Conservation (phyloP, 257 asterid genomes). For the Solanum paucissectum region DNA sequence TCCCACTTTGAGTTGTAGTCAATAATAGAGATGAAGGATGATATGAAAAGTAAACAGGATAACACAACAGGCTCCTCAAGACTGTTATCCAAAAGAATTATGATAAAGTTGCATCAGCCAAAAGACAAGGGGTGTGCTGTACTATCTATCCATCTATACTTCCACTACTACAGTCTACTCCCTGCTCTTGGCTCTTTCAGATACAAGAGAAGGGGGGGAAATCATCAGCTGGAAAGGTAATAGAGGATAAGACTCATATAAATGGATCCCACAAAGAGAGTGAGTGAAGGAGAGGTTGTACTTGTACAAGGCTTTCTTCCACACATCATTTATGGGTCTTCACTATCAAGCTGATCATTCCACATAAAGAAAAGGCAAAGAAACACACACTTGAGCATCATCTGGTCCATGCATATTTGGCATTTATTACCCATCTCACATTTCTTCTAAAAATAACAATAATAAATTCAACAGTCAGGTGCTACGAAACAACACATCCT, state of each 20-base stretch:
- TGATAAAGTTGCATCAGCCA: not conserved
- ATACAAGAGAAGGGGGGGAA: not conserved
- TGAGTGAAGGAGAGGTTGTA: constrained; percentile 4
- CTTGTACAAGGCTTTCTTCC: constrained; percentile 20
- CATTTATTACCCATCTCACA: constrained; percentile 31
- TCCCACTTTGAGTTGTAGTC: constrained; percentile 10
- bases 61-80: constrained; percentile 4
- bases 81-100: constrained; percentile 14
- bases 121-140: not conserved
- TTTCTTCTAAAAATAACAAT: constrained; percentile 17
- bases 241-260: not conserved
- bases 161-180: not conserved
- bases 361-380: constrained; percentile 9
- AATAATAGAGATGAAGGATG: constrained; percentile 14
- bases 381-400: constrained; percentile 8
- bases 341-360: constrained; percentile 22
- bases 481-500: constrained; percentile 18
- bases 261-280: constrained; percentile 13
- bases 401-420: constrained; percentile 26
- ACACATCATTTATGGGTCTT: constrained; percentile 25
- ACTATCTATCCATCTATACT: not conserved
- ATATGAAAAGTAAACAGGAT: not conserved
- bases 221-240: not conserved
- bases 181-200: not conserved
- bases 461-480: constrained; percentile 29